Base-by-base conservation (phyloP, 768 basidiomycete genomes). In the Hygrophorus pudorinus region DNA sequence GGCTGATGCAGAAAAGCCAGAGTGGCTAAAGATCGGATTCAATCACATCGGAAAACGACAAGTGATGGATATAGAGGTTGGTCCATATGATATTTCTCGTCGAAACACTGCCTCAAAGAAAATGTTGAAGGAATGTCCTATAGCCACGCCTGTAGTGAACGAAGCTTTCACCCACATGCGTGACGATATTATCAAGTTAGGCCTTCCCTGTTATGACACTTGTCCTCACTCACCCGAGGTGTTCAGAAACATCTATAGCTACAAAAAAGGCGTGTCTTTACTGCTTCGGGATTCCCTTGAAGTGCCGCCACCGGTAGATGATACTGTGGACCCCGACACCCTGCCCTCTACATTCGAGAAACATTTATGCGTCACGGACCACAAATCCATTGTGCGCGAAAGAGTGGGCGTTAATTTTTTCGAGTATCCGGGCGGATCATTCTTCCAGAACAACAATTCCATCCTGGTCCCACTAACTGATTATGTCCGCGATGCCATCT, bases 401-500 rank as follows among this genome's bases (percentile, higher is more conserved):
- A 73, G 75, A 38, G 87, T 98, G 18, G 92, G 89, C 7, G 64
- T 75, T 49, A 78, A 70, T 58, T 61, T 83, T 36, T 96, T 98
- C 64, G 82, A 92, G 57, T 93, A 88, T 62, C 75, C 71, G 16
- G 87, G 82, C 5, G 80, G 85, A 38, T 85, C 88, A 3, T 99
- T 98, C 71, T 98, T 98, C 75, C 94, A 99, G 58, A 97, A 97
- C 70, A 99, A 99, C 74, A 93, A 94, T 58, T 79, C 87, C 5
- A 85, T 94, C 31, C 76, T 98, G 21, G 71, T 79, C 5, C 80
- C 88, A 0, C 73, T 99, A 41, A 85, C 86, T n/a, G 58, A 75
- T 48, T 89, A 93, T 64, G 90, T 94, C 44, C 72, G 73, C 35
- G 74, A 82, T 21, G 78, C 84, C 42, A 79, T 92, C 54, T 78